phyloP scores from a whole-genome alignment of 2,329 filamentous ascomycete species.

The Botrytis porri region DNA sequence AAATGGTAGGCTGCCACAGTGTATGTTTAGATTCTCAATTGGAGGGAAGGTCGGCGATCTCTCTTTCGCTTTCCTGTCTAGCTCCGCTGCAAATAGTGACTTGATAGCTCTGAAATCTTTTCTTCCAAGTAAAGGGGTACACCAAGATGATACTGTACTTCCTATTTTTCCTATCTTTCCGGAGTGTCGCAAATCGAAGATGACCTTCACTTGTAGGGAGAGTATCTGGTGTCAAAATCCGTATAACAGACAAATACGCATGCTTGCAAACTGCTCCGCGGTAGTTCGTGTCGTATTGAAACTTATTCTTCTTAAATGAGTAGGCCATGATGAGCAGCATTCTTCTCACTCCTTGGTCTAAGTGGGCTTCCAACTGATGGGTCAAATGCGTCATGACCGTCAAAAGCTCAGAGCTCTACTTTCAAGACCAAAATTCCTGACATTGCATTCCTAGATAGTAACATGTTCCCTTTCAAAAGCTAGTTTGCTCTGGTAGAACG shows the following conservation, averaged over 20 bases:
- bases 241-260: neutral
- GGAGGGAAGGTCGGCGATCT: neutral
- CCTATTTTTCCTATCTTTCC: neutral
- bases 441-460: no score
- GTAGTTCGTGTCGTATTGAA: neutral
- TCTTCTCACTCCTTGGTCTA: neutral
- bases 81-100: neutral
- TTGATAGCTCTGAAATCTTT: neutral
- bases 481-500: neutral
- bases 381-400: neutral
- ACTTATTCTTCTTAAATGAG: neutral
- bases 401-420: neutral
- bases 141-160: neutral
- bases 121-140: neutral
- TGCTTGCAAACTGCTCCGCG: neutral
- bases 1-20: neutral
- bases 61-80: neutral
- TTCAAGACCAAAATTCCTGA: neutral
- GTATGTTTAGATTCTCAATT: neutral
- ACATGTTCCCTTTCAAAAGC: no score
- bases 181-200: neutral
- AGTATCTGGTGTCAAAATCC: neutral
- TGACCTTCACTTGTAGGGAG: neutral
- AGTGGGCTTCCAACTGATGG: neutral
- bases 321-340: neutral